Percentiles rank a stretch among this genome's conserved stretches.
Evolutionary conservation across 2,329 filamentous ascomycete genomes (phyloP).

Genomic region (Colletotrichum sp.): DNA sequence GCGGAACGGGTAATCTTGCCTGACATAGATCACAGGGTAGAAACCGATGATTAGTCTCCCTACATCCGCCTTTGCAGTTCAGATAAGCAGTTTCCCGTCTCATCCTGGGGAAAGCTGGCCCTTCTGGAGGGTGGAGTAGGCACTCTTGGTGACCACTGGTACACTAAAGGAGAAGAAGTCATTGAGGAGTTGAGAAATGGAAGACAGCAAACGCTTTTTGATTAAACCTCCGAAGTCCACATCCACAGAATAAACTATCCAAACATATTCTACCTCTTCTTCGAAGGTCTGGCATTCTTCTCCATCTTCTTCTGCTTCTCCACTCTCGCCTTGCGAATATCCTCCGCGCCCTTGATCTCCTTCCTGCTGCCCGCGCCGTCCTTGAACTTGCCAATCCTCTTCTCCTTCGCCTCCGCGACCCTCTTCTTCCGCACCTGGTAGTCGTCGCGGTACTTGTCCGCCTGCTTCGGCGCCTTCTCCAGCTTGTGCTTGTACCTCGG

Average conservation of each 20-base stretch:
- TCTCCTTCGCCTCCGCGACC: conserved; percentile 85
- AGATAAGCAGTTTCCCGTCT: background rate
- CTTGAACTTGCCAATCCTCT: conserved; percentile 75
- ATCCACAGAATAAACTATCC: background rate
- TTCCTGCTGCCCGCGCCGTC: conserved; percentile 75
- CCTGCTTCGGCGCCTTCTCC: conserved; percentile 88
- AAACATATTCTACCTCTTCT: conserved; percentile 32
- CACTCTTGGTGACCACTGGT: too few relatives aligned
- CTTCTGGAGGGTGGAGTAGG: too few relatives aligned
- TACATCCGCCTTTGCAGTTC: accelerated
- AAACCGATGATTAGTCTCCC: background rate
- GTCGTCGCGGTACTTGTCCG: conserved; percentile 91
- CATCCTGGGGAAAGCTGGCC: too few relatives aligned
- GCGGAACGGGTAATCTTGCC: background rate
- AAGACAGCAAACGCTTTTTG: background rate
- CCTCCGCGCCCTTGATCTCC: conserved; percentile 82
- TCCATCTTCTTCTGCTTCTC: conserved; percentile 77
- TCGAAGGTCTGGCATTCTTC: conserved; percentile 88
- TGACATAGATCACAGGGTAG: background rate
- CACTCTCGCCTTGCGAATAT: conserved; percentile 84
- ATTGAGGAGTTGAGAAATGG: conserved; percentile 3
- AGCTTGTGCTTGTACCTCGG: conserved; percentile 82
- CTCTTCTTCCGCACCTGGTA: conserved; percentile 91
- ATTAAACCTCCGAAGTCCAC: background rate
- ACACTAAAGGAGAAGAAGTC: conserved; percentile 25